Base-by-base conservation (phyloP, 352 stramenopile species). In the Pythium brachiatum region DNA sequence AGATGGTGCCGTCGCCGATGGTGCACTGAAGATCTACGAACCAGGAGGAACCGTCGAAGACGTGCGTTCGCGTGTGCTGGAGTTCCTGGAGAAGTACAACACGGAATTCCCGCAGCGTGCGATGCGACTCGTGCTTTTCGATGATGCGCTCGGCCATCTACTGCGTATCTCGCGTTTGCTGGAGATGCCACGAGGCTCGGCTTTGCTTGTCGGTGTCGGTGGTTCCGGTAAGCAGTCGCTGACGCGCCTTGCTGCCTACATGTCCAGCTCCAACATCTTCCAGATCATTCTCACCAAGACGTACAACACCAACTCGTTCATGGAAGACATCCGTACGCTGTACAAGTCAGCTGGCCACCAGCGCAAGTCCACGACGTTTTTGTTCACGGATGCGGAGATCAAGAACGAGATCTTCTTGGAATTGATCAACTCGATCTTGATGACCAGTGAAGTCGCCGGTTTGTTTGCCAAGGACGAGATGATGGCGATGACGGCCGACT, bases 391-490 rank as follows among this genome's bases (percentile, higher is more conserved):
- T 66, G 96, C 94, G 9, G 96, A 99, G 68, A 99, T 99, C 72
- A 99, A 99, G 81, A 97, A 98, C 58, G 97, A 99, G 72, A 97
- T 98, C 60, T 99, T 99, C 73, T 76, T 99, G 43, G 97, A 99
- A 83, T 81, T 97, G 8, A 97, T 99, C 77, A 99, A 99, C 77
- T 98, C 89, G 23, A 92, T 99, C 38, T 81, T 99, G 38, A 98
- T 98, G 82, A 99, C 97, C 9, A 97, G 97, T 53, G 97, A 99
- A 79, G 95, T 99, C n/a, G 94, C 96, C 0, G 96, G 95, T 29
- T 70, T 99, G 7, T 99, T 99, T 69, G 92, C 96, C 0, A 99
- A 99, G 69, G 97, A 99, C 67, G 97, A 99, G 68, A 98, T 99
- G 90, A 98, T 99, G 89, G 95, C 95, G 15, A 99, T 99, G 92